Conservation (phyloP, 331 rosid genomes). For the Acacia concinna region DNA sequence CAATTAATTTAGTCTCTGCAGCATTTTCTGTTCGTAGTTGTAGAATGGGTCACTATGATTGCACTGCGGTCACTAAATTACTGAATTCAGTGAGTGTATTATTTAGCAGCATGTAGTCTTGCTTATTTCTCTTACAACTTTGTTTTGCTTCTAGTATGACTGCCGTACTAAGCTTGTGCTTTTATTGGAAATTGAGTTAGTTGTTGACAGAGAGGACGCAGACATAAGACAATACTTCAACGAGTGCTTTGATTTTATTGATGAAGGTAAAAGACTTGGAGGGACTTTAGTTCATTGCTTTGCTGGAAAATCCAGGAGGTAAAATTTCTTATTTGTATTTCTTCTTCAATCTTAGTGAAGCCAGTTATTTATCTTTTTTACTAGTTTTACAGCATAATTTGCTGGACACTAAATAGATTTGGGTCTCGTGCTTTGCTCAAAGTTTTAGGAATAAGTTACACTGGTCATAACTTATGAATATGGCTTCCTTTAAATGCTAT, state of each 20-base stretch:
- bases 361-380: background rate
- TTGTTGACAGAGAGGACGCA: slow-evolving; percentile 53
- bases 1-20: background rate
- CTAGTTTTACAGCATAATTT: background rate
- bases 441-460: background rate
- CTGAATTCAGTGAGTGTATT: slow-evolving; percentile 23
- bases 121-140: slow-evolving; percentile 15
- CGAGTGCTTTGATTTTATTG: slow-evolving; percentile 68
- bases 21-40: slow-evolving; percentile 21
- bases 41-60: slow-evolving; percentile 5
- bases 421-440: background rate
- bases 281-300: slow-evolving; percentile 80
- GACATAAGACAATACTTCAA: slow-evolving; percentile 66
- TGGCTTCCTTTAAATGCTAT: background rate
- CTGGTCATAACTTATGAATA: background rate
- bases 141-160: slow-evolving; percentile 33
- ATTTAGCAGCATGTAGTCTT: background rate
- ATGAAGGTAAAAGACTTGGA: slow-evolving; percentile 67
- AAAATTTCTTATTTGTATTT: slow-evolving; percentile 22
- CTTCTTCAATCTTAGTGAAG: background rate
- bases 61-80: slow-evolving; percentile 14
- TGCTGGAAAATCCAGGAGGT: slow-evolving; percentile 95
- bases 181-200: slow-evolving; percentile 60
- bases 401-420: background rate
- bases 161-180: slow-evolving; percentile 30